phyloP scores from a whole-genome alignment of 495 filamentous ascomycete genomes.

The Podospora fimiseda region DNA sequence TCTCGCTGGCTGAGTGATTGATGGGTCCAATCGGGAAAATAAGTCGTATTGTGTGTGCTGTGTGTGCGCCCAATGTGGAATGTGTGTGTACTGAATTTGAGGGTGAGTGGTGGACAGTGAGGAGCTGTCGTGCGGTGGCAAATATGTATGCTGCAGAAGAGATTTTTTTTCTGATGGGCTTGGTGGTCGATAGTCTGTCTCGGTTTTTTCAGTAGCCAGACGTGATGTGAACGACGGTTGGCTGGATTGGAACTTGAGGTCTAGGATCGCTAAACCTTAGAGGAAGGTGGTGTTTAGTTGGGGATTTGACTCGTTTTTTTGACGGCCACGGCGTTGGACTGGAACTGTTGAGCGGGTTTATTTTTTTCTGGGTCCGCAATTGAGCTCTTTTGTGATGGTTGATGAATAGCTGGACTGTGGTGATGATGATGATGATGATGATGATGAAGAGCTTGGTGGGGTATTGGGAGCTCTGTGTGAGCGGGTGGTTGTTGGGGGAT shows the following conservation, averaged over 20 bases:
- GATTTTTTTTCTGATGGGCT: constrained; percentile 23
- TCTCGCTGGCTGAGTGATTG: not conserved
- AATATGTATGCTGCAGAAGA: constrained; percentile 30
- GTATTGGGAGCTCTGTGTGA: not conserved
- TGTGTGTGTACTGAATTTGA: constrained; percentile 4
- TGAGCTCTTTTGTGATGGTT: not conserved
- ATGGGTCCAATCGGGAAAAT: not conserved
- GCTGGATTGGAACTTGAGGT: constrained; percentile 13
- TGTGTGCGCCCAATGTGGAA: not conserved
- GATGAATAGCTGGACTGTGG: not conserved
- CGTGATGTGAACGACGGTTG: constrained; percentile 6
- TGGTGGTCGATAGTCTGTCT: constrained; percentile 1
- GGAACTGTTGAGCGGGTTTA: not conserved
- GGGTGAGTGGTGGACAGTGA: constrained; percentile 9
- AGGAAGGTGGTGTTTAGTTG: not conserved
- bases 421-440: not conserved
- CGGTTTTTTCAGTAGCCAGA: constrained; percentile 2
- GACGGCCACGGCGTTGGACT: not conserved
- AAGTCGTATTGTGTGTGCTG: not conserved
- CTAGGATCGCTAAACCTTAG: constrained; percentile 4
- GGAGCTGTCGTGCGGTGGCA: constrained; percentile 22
- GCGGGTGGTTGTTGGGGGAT: not conserved
- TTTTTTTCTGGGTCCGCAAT: not conserved
- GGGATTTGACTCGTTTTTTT: constrained; percentile 6
- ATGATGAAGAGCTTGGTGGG: constrained; percentile 1